Base-by-base conservation (phyloP, 805 yeast species). In the Peterozyma toletana region DNA sequence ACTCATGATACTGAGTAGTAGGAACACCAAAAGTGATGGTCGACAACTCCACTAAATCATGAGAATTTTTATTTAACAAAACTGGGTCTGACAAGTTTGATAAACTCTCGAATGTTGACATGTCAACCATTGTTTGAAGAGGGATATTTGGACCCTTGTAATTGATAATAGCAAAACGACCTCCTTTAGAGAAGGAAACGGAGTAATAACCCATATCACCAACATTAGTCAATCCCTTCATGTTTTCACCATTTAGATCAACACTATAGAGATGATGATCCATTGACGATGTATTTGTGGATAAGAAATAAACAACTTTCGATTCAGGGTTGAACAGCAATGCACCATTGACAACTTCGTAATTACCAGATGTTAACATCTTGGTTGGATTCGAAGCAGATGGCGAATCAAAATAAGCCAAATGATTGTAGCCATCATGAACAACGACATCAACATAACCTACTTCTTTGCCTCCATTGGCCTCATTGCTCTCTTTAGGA, bases 361-460 rank as follows among this genome's bases (percentile, higher is more conserved):
- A 76, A 2, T 65, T 54, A 13, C 81, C 82, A 2, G 48, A 40
- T 0, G 80, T 70, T 9, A 77, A 43, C 29, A 58, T 34, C 39
- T 70, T 64, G 3, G 44, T 48, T 1, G 79, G 79, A 3, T 59
- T 54, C 0, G 63, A 53, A 31, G 72, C 56, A 5, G 62, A 55
- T 1, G 74, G 68, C 2, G 73, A 65, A 14, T 71, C 62, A 51
- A 77, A 84, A 55, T 75, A 78, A 2, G 79, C 86, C 39, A 86
- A 60, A 56, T 85, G 93, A 48, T 74, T 77, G 57, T 61, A 82
- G 0, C 84, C 82, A 10, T 55, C 67, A 31, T 67, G 70, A 14
- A 73, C 78, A 11, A 78, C 70, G 3, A 77, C 62, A 56, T 85
- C 93, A 41, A 85, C 67, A 53, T 80, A 86, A 0, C 91, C 91